Evolutionary conservation across 2,329 filamentous ascomycete genomes (phyloP).

Genomic region (Parafenestella ontariensis): DNA sequence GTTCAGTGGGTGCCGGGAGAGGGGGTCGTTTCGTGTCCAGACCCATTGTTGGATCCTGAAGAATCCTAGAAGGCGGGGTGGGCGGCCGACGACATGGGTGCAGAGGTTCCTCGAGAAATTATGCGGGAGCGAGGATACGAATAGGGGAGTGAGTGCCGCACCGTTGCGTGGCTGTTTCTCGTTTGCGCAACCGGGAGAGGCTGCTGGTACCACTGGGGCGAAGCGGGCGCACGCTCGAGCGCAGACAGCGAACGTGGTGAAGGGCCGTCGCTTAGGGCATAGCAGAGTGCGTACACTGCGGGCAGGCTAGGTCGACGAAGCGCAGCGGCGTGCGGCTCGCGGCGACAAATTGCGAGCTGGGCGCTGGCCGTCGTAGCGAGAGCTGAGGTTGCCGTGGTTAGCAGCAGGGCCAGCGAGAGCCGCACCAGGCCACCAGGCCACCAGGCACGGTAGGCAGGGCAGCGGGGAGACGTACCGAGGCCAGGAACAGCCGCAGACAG

Average conservation of each 20-base stretch:
- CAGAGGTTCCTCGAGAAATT: conserved; percentile 20
- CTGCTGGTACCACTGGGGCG: conserved; percentile 15
- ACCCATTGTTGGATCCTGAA: conserved; percentile 51
- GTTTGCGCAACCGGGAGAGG: conserved; percentile 28
- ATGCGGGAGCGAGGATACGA: conserved; percentile 3
- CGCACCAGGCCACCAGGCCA: not conserved
- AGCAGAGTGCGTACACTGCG: not conserved
- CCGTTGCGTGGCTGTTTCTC: conserved; percentile 32
- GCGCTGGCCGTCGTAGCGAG: conserved; percentile 17
- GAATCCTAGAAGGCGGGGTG: conserved; percentile 38
- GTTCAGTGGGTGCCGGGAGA: conserved; percentile 80
- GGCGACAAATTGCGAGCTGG: conserved; percentile 19
- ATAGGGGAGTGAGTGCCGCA: conserved; percentile 12
- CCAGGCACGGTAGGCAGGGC: not conserved
- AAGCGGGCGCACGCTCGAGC: conserved; percentile 8
- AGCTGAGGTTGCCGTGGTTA: conserved; percentile 15
- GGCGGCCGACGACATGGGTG: conserved; percentile 41
- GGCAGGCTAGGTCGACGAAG: conserved; percentile 4
- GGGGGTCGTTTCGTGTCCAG: conserved; percentile 62
- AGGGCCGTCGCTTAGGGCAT: not conserved
- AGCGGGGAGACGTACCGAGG: conserved; percentile 16
- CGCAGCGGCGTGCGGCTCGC: conserved; percentile 13
- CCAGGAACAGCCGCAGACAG: conserved; percentile 18
- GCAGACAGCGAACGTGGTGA: conserved; percentile 12
- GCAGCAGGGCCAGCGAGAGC: conserved; percentile 8